Evolutionary conservation across 176 grass and related monocot species (phyloP).

Genomic region (Triticum aestivum): IWGSC_CS_RefSeq_v2.1 NC_057812.1:8869526-8870025

Average conservation of each 20-base stretch:
- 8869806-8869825: constrained; percentile 64
- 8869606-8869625: not conserved
- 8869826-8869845: constrained; percentile 83
- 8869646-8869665: constrained; percentile 76
- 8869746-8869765: constrained; percentile 30
- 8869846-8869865: constrained; percentile 60
- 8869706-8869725: not conserved
- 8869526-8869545: constrained; percentile 67
- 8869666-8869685: constrained; percentile 66
- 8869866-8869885: constrained; percentile 55
- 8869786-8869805: constrained; percentile 28
- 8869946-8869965: not conserved
- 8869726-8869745: not conserved
- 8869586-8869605: no score
- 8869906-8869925: not conserved
- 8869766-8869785: constrained; percentile 45
- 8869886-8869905: constrained; percentile 35
- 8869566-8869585: no score
- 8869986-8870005: constrained; percentile 64
- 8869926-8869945: not conserved
- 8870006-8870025: constrained; percentile 62
- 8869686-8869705: constrained; percentile 59
- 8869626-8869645: constrained; percentile 55
- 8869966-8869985: constrained; percentile 56
- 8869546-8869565: constrained; percentile 42